These are phyloP conservation scores for Daldinia decipiens DNA, from an alignment of 495 filamentous ascomycete genomes.

Conservation along the genomic window DNA sequence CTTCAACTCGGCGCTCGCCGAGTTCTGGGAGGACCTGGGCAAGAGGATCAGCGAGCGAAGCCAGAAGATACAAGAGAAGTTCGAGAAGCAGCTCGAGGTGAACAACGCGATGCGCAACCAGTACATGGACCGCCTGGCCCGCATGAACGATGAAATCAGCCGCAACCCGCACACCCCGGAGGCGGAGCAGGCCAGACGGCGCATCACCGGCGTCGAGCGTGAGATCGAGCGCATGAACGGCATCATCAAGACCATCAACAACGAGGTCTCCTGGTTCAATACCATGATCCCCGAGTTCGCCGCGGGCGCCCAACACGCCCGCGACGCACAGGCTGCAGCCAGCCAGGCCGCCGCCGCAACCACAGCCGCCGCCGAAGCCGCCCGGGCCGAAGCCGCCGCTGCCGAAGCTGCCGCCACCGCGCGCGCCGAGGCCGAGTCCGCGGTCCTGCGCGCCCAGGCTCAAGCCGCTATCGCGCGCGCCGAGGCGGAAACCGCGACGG, in stretches of 20 bases:
- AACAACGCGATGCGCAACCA: constrained; percentile 2
- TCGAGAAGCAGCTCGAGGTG: background rate
- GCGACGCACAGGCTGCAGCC: background rate
- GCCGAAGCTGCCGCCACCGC: background rate
- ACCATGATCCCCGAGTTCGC: background rate
- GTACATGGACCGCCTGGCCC: background rate
- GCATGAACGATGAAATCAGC: constrained; percentile 7
- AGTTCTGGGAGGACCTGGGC: background rate
- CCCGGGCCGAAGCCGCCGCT: background rate
- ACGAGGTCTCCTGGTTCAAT: constrained; percentile 12
- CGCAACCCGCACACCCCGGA: constrained; percentile 6
- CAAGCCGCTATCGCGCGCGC: no score
- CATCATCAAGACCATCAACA: constrained; percentile 8
- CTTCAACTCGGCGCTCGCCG: background rate
- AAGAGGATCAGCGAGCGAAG: background rate
- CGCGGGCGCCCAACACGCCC: background rate
- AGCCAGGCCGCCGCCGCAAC: background rate
- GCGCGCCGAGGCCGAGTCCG: background rate
- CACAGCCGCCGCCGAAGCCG: background rate
- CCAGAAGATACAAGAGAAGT: background rate
- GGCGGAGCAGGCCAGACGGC: background rate
- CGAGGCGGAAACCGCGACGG: no score
- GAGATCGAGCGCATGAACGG: constrained; percentile 23
- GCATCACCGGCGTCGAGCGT: constrained; percentile 2
- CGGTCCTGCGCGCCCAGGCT: background rate